phyloP scores from a whole-genome alignment of 257 asterid species.

The Solanum corneliomulleri region DNA sequence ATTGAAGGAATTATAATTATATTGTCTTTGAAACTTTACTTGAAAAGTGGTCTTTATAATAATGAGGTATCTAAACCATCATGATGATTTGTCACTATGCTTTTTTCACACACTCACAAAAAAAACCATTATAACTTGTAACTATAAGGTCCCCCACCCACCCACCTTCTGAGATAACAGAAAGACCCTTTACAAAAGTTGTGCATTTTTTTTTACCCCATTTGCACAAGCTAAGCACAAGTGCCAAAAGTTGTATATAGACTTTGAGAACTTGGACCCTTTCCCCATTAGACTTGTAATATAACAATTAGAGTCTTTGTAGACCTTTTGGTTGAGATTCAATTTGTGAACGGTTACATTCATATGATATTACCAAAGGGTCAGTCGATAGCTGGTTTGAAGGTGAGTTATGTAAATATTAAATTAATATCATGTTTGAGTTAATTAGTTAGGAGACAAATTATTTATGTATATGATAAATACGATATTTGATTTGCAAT shows the following conservation, averaged over 20 bases:
- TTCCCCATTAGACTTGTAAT: not conserved
- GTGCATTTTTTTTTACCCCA: constrained; percentile 12
- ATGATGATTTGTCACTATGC: constrained; percentile 13
- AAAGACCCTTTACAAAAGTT: constrained; percentile 15
- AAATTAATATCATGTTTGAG: not conserved
- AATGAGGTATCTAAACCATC: constrained; percentile 17
- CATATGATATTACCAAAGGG: too few species aligned
- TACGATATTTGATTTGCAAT: too few species aligned
- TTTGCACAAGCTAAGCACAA: not conserved
- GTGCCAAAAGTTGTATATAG: not conserved
- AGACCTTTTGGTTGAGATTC: not conserved
- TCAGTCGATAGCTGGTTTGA: not conserved
- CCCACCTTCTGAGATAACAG: constrained; percentile 10
- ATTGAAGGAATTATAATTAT: not conserved
- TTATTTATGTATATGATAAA: too few species aligned
- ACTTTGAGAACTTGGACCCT: not conserved
- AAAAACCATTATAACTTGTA: constrained; percentile 14
- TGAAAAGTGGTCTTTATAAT: constrained; percentile 4
- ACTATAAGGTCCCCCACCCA: not conserved
- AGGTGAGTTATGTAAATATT: not conserved
- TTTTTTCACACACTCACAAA: constrained; percentile 7
- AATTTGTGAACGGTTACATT: not conserved
- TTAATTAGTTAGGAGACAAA: not conserved
- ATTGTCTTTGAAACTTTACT: not conserved
- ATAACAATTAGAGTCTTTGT: not conserved